Evolutionary conservation across 73 alveolate genomes (phyloP).

Genomic region (Tetrahymena thermophila): DNA sequence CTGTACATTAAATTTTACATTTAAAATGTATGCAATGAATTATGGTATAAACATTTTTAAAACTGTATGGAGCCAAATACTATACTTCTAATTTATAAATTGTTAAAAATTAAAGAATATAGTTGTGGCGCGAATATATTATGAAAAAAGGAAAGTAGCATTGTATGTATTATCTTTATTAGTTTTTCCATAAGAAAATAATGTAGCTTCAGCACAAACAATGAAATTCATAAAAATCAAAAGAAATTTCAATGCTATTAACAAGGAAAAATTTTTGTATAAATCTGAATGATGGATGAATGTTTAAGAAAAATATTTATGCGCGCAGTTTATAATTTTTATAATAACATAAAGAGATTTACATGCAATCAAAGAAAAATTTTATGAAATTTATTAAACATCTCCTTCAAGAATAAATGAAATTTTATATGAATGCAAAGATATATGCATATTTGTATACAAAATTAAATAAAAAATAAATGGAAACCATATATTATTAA

Average conservation of each 20-base stretch:
- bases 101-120: not conserved
- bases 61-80: not conserved
- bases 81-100: not conserved
- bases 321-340: conserved; percentile 1
- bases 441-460: not conserved
- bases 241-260: not conserved
- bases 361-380: not conserved
- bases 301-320: not conserved
- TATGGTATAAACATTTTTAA: not conserved
- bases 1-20: not conserved
- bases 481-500: not conserved
- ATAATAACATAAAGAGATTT: not conserved
- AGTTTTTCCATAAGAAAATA: not conserved
- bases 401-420: not conserved
- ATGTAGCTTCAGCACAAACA: not conserved
- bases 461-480: too few species aligned
- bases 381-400: not conserved
- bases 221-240: not conserved
- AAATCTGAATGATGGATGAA: not conserved
- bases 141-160: not conserved
- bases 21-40: not conserved
- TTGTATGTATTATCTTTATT: not conserved
- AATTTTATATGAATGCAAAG: not conserved
- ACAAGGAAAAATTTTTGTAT: not conserved
- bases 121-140: not conserved